Evolutionary conservation across 805 yeast genomes (phyloP).

Genomic region (Ogataea degrootiae): DNA sequence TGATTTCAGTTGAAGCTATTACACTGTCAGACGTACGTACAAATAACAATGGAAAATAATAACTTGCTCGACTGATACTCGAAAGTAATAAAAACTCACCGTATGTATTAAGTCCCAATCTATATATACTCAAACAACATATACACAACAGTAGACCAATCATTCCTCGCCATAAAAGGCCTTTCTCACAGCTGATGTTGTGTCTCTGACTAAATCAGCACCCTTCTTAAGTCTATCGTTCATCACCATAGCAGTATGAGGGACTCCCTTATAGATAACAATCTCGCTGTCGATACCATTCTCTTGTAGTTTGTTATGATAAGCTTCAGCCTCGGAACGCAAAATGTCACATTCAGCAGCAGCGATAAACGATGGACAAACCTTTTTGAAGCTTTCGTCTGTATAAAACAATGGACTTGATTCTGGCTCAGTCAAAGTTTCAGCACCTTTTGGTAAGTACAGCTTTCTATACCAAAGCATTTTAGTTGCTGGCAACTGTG

Average conservation of each 20-base stretch:
- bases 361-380: slow-evolving; percentile 39
- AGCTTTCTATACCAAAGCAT: slow-evolving; percentile 42
- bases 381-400: slow-evolving; percentile 33
- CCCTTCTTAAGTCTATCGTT: slow-evolving; percentile 35
- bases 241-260: slow-evolving; percentile 49
- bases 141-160: no score
- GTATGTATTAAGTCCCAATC: no score
- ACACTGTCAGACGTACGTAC: no score
- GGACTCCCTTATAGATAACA: slow-evolving; percentile 37
- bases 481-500: slow-evolving; percentile 41
- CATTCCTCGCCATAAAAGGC: not conserved
- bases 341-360: slow-evolving; percentile 42
- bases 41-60: no score
- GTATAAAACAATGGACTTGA: slow-evolving; percentile 40
- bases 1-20: no score
- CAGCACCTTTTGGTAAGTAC: slow-evolving; percentile 38
- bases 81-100: no score
- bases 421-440: slow-evolving; percentile 27
- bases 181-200: slow-evolving; percentile 22
- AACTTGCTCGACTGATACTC: no score
- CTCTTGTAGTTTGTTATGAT: slow-evolving; percentile 32
- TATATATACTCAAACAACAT: no score
- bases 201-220: slow-evolving; percentile 29
- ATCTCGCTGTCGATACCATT: slow-evolving; percentile 35
- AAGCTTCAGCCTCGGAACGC: slow-evolving; percentile 40